Evolutionary conservation across 768 basidiomycete species (phyloP).

Genomic region (Russula lepida): DNA sequence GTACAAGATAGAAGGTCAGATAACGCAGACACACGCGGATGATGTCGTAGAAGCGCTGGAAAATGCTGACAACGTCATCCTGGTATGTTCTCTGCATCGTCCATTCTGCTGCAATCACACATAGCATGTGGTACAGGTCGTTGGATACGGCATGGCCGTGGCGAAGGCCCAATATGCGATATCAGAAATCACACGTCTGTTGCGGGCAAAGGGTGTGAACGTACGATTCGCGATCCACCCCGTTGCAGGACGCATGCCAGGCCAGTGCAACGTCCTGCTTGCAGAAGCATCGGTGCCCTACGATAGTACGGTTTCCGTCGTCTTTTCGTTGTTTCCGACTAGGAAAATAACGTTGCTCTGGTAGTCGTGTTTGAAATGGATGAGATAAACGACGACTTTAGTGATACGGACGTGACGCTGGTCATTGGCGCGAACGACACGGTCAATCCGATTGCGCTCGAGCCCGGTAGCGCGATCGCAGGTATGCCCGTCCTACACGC

Average conservation of each 20-base stretch:
- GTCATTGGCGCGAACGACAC: constrained; percentile 92
- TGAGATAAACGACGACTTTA: constrained; percentile 89
- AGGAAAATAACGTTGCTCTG: neutral
- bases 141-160: constrained; percentile 89
- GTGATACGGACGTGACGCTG: constrained; percentile 80
- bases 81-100: constrained; percentile 35
- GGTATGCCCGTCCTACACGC: constrained; percentile 90
- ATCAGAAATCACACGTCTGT: constrained; percentile 63
- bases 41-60: constrained; percentile 71
- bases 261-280: constrained; percentile 86
- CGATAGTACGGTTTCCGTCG: constrained; percentile 48
- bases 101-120: neutral
- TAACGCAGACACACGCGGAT: constrained; percentile 70
- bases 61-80: constrained; percentile 77
- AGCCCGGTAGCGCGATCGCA: constrained; percentile 79
- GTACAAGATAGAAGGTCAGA: constrained; percentile 75
- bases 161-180: constrained; percentile 79
- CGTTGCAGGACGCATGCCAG: constrained; percentile 89
- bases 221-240: constrained; percentile 86
- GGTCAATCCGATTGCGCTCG: constrained; percentile 83
- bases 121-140: constrained; percentile 39
- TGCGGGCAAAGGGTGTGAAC: constrained; percentile 65
- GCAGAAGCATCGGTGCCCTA: constrained; percentile 89
- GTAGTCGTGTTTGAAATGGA: constrained; percentile 89
- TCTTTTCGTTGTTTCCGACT: neutral